A percentile compares a stretch with the other conserved stretches of the same genome.
phyloP scores from a whole-genome alignment of 108 stramenopile species.

The Conticribra guillardii region DNA sequence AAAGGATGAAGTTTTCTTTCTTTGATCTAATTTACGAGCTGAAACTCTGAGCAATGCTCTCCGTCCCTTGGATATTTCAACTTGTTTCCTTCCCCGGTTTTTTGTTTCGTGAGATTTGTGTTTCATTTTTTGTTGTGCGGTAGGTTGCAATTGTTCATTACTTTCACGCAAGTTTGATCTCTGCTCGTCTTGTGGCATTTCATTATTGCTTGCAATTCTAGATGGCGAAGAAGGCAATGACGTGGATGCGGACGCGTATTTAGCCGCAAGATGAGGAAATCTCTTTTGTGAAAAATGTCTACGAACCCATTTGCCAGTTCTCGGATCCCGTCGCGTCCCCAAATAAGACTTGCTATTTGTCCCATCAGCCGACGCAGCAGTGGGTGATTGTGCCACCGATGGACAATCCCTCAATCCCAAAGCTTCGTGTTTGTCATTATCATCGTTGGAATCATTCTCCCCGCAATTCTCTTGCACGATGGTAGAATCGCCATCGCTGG shows the following conservation, averaged over 20 bases:
- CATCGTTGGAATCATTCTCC: constrained; percentile 13
- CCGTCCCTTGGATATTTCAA: constrained; percentile 55
- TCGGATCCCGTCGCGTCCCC: constrained; percentile 25
- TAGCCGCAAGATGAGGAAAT: constrained; percentile 33
- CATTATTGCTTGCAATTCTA: background rate
- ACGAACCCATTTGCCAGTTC: constrained; percentile 30
- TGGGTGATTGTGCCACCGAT: background rate
- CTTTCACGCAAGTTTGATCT: too few species aligned
- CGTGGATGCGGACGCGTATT: constrained; percentile 4
- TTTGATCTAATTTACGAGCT: constrained; percentile 52
- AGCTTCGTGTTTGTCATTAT: constrained; percentile 1
- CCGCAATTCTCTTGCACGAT: too few species aligned
- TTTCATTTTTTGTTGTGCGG: constrained; percentile 1
- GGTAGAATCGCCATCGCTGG: constrained; percentile 58
- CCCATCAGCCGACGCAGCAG: background rate
- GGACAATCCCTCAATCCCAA: background rate
- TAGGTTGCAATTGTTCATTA: too few species aligned
- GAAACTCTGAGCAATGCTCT: constrained; percentile 70
- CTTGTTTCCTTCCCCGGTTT: constrained; percentile 7
- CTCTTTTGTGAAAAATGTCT: constrained; percentile 34
- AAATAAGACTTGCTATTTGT: constrained; percentile 16
- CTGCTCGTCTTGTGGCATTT: too few species aligned
- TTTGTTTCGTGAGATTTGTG: background rate
- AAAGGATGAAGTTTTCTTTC: too few species aligned
- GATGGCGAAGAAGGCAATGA: background rate